Evolutionary conservation across 2,329 filamentous ascomycete species (phyloP), one percentile per base, ranked within the genome.

Genomic region (Microsporum ferrugineum): DNA sequence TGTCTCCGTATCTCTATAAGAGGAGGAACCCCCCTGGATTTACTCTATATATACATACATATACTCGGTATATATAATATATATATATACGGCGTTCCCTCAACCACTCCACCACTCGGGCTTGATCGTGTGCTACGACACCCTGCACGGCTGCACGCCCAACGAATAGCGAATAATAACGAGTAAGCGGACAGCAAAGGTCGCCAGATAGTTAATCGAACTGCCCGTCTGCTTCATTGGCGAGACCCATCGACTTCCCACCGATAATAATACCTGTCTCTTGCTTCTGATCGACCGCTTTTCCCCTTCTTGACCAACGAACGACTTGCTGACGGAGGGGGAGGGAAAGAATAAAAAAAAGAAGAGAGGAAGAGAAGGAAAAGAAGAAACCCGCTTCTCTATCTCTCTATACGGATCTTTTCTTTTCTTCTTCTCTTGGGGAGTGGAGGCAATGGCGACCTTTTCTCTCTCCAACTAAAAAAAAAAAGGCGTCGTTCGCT

Each of bases 101-200:
- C 43, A 47, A 43, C 43, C 43, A 47, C 43, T 47, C 47, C 27
- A 53, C 47, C 47, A 31, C 47, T 53, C 47, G 29, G 47, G 47
- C 47, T 53, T 53, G 47, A 53, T 53, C 47, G 47, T 53, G 47
- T 53, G 47, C 47, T 33, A 53, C 47, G 27, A 34, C 47, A 53
- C 27, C 47, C 47, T 53, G 49, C 49, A 53, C 49, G 49, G 27
- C 49, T 53, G 49, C 49, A 53, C 49, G 49, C 49, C 49, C 49
- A 53, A 53, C 49, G 49, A 53, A 53, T 53, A 53, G 49, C 49
- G 29, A 34, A 53, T 34, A 34, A 53, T 34, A 51, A 33, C 47
- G 47, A 51, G 23, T 31, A 23, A 51, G 43, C 43, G 12, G 38
- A 45, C 41, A n/a, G 17, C 41, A 23, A 10, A 27, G 17, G 43